Base-by-base conservation (phyloP, 2,329 filamentous ascomycete species). In the Beauveria rudraprayagi region DNA sequence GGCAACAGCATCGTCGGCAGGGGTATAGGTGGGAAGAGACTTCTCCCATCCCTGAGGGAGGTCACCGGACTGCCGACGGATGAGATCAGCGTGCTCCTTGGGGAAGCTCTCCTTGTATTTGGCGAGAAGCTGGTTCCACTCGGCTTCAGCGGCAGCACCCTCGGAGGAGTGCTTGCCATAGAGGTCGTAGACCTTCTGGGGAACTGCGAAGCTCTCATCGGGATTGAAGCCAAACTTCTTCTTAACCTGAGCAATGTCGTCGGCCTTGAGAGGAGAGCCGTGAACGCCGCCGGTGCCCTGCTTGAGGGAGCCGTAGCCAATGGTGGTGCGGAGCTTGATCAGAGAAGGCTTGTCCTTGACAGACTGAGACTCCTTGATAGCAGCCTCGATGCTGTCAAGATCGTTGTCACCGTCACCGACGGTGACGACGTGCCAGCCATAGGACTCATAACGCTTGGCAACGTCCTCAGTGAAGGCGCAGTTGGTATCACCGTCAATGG, bases 41-140 rank as follows among this genome's bases (percentile, higher is more conserved):
- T 94, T 96, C 83, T 97, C 90, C 94, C 94, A 99, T 71, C 92
- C 93, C 76, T 96, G 89, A 65, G 94, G 92, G 50, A 99, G 91
- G 63, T 93, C 87, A 68, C 90, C 87, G 67, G 82, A 83, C 67
- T 92, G 81, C 76, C 93, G 90, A 70, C 94, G 91, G 73, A 79
- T 74, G 65, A 99, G 85, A 73, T 99, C 93, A 62, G 83, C 86
- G 75, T 87, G 84, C 78, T 96, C 89, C 16, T 85, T 79, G 75
- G 89, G 86, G 86, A 90, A 86, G 77, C 91, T 83, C 74, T 86
- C 75, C 69, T 78, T 80, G 80, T 99, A 99, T 80, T 92, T 92
- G 78, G 90, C 83, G 70, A 97, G 85, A 63, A 97, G 84, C 79
- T 91, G 82, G 80, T 96, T 95, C 94, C 94, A 99, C 82, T 96